Evolutionary conservation across 1,139 yeast species (phyloP).

Genomic region (Debaryomycetaceae sp.): DNA sequence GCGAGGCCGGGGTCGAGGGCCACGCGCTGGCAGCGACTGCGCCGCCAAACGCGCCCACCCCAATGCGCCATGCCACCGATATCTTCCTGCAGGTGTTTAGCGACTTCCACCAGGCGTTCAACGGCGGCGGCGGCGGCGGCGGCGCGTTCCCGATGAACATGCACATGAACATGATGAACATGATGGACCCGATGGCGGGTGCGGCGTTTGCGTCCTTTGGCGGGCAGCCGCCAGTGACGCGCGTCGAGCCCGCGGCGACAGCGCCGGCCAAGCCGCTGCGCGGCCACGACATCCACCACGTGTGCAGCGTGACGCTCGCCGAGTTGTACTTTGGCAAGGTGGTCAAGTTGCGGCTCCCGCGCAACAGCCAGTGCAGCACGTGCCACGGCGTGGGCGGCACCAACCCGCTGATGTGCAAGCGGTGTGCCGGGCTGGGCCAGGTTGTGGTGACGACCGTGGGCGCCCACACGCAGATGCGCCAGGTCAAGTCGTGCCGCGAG

Average conservation of each 20-base stretch:
- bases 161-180: conserved; percentile 10
- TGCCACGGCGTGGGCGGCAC: conserved; percentile 39
- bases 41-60: background rate
- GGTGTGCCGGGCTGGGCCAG: conserved; percentile 38
- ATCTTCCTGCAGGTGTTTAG: conserved; percentile 38
- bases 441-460: conserved; percentile 29
- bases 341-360: conserved; percentile 38
- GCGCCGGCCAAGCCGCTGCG: conserved; percentile 12
- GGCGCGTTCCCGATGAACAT: conserved; percentile 9
- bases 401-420: conserved; percentile 28
- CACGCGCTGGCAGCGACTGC: conserved; percentile 14
- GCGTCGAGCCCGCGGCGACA: too few relatives aligned
- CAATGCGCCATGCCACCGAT: conserved; percentile 18
- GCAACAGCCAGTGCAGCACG: conserved; percentile 26
- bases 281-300: conserved; percentile 42
- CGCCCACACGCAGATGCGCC: conserved; percentile 31
- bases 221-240: too few relatives aligned
- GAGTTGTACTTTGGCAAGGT: conserved; percentile 39
- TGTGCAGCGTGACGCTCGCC: conserved; percentile 31
- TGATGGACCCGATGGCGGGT: conserved; percentile 5
- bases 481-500: conserved; percentile 28
- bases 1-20: conserved; percentile 40
- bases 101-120: conserved; percentile 33
- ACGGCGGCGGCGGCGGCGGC: too few relatives aligned
- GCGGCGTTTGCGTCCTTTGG: conserved; percentile 7